Conservation (phyloP, 2,329 filamentous ascomycete genomes). For the Fusarium oxysporum region DNA sequence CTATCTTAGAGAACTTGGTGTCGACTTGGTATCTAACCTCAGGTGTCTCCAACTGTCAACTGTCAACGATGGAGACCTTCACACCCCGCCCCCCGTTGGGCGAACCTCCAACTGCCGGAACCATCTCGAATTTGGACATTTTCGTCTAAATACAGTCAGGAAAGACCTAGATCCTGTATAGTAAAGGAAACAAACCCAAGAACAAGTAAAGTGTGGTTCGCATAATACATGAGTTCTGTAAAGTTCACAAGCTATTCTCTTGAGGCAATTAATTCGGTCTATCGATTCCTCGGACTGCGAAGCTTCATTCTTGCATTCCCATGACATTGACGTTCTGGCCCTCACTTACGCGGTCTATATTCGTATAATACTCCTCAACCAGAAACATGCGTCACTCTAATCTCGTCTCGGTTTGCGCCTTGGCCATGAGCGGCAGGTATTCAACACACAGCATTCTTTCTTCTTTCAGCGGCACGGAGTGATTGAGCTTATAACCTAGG, state of each 20-base stretch:
- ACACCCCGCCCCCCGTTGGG: background rate
- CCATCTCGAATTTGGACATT: conserved; percentile 8
- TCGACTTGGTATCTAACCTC: background rate
- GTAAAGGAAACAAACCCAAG: background rate
- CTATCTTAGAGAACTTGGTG: background rate
- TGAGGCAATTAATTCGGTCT: background rate
- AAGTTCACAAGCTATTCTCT: background rate
- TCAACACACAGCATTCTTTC: conserved; percentile 22
- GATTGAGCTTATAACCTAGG: background rate
- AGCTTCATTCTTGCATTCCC: conserved; percentile 19
- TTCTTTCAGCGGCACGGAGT: conserved; percentile 9
- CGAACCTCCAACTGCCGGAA: conserved; percentile 10
- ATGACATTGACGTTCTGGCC: background rate
- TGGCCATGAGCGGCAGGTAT: background rate
- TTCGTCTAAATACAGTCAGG: conserved; percentile 1
- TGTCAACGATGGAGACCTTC: background rate
- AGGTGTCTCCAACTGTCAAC: background rate
- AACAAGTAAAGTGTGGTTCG: background rate
- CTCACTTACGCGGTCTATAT: background rate
- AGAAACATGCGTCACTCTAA: background rate
- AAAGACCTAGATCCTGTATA: conserved; percentile 3
- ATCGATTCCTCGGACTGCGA: conserved; percentile 2
- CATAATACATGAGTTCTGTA: background rate
- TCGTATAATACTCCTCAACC: background rate
- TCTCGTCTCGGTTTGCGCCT: background rate